Base-by-base conservation (phyloP, 2,329 filamentous ascomycete species). In the Ascochyta lentis region DNA sequence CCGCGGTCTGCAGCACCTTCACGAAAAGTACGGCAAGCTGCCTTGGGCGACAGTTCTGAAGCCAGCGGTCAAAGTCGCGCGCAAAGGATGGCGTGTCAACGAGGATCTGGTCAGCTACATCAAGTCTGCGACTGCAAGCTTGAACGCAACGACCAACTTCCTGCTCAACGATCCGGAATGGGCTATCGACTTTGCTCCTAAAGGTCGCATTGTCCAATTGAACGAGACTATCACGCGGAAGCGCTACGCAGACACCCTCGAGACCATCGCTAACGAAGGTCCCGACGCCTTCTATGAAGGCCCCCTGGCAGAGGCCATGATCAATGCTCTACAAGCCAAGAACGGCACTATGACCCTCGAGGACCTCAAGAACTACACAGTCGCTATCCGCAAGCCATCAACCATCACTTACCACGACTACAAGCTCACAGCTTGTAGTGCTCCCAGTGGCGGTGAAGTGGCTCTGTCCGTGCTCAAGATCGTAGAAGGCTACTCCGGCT, bases 261-360 rank as follows among this genome's bases (percentile, higher is more conserved):
- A 94, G 69, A 84, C 81, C 1, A 92, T 98, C 61, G 91, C 91
- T 1, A 77, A 86, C 4, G 65, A 88, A 31, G 94, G 94, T 0
- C 79, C 88, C 0, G 85, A 91, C 68, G 86, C 83, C 1, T 93
- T 95, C 68, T 95, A 96, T 72, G 79, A 78, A 0, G 91, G 91
- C 1, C 78, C 85, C 0, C 86, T 94, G 37, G 89, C 92, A 24
- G 79, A 91, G 64, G 85, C 88, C 0, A 93, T 89, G 52, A 87
- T 97, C 65, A 78, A 84, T 15, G 84, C 87, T 0, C 76, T 96
- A 16, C 86, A 87, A 66, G 78, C 81, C 0, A 77, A 80, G 2
- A 91, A 93, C 62, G 94, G 94, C n/a, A 94, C 86, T 10, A 92
- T 97, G 88, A 93, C 91, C 0, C 71, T 95, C 1, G 83, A 86